A percentile compares a stretch with the other conserved stretches of the same genome.
These are phyloP conservation scores for Parafenestella ontariensis DNA, from an alignment of 2,329 filamentous ascomycete species.

Conservation along the genomic window DNA sequence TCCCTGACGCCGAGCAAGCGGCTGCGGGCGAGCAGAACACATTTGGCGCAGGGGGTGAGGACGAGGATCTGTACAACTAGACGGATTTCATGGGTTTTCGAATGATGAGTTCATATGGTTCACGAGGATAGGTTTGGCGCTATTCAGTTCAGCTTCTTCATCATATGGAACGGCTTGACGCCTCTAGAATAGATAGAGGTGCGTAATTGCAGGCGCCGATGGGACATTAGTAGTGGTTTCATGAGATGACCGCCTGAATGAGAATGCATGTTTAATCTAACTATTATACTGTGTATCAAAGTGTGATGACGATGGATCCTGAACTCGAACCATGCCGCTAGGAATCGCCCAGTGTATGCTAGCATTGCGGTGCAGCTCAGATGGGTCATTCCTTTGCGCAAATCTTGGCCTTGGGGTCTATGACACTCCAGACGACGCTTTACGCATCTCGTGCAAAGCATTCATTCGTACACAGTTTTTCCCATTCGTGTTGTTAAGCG, in stretches of 20 bases:
- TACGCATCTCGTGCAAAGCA: background rate
- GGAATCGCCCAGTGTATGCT: background rate
- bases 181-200: conserved; percentile 24
- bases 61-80: conserved; percentile 98
- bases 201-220: conserved; percentile 20
- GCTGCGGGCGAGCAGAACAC: conserved; percentile 56
- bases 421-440: background rate
- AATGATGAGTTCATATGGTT: conserved; percentile 18
- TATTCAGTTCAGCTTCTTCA: conserved; percentile 15
- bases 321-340: background rate
- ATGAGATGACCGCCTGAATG: conserved; percentile 10
- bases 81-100: conserved; percentile 16
- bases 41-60: conserved; percentile 87
- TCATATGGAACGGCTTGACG: conserved; percentile 12
- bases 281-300: background rate
- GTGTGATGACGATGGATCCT: background rate
- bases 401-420: no score
- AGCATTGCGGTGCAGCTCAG: no score
- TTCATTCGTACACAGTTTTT: no score
- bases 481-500: no score
- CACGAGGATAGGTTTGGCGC: conserved; percentile 24
- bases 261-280: conserved; percentile 13
- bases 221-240: conserved; percentile 7
- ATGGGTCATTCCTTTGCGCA: no score
- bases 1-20: conserved; percentile 67